phyloP scores from a whole-genome alignment of 805 yeast genomes.

The Candida silvicultrix region DNA sequence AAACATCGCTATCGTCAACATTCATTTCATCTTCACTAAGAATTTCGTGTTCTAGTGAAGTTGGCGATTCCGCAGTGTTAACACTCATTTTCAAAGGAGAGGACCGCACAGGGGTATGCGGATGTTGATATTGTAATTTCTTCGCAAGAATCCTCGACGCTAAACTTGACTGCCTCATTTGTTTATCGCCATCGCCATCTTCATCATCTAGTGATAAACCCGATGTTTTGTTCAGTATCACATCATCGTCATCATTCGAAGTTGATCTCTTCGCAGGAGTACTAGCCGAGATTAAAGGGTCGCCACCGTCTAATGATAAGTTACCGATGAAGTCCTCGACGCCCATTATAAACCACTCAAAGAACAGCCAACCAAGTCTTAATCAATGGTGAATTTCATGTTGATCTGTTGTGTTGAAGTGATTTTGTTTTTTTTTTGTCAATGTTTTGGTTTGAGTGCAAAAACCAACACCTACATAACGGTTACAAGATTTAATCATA shows the following conservation, averaged over 20 bases:
- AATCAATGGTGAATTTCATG: not conserved
- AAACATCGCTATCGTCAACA: not conserved
- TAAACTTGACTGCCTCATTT: not conserved
- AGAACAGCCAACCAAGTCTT: too few species aligned
- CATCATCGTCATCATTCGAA: not conserved
- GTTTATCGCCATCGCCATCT: not conserved
- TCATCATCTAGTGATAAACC: not conserved
- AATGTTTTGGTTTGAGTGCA: not conserved
- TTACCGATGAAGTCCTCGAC: not conserved
- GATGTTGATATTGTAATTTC: not conserved
- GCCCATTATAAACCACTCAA: not conserved
- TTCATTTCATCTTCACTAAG: not conserved
- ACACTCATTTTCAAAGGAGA: slow-evolving; percentile 1
- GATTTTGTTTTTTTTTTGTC: not conserved
- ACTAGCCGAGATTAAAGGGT: not conserved
- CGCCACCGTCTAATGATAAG: not conserved
- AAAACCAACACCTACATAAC: not conserved
- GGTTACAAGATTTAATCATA: not conserved
- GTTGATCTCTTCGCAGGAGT: not conserved
- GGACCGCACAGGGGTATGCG: not conserved
- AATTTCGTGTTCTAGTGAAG: not conserved
- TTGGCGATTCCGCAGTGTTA: not conserved
- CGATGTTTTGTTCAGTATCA: not conserved
- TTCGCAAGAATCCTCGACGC: not conserved
- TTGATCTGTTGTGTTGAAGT: not conserved